Base-by-base conservation (phyloP, 2,329 filamentous ascomycete genomes). In the Colletotrichum sp. region DNA sequence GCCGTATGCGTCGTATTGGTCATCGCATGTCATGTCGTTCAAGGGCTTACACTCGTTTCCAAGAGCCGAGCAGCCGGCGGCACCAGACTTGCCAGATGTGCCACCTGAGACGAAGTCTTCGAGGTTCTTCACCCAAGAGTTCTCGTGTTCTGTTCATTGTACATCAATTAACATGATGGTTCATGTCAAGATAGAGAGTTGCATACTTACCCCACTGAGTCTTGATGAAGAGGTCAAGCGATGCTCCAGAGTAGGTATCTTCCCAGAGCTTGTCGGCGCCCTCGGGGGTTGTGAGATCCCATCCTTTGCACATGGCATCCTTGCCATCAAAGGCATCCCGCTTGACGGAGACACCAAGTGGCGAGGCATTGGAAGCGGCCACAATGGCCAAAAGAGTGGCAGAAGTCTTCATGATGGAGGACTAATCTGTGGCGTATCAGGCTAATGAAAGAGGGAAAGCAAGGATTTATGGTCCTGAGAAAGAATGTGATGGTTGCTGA, bases 41-140 rank as follows among this genome's bases (percentile, higher is more conserved):
- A 73, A 30, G 8, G 71, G 71, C n/a, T 73, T 73, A 55, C 71
- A 73, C 13, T 68, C 71, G 18, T 68, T 73, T 24, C 71, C 64
- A 18, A 73, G 71, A 4, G 64, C 63, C 10, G 49, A 66, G 34
- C 71, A 73, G 49, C 64, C 64, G 52, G 71, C 71, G 18, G 71
- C 71, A 24, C 71, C 71, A 21, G 71, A 73, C 32, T 68, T 73
- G 30, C 71, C 71, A 6, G 71, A 73, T 13, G 64, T 73, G 52
- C 71, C 71, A n/a, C 49, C 71, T 26, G 26, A 28, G 49, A 73
- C 71, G 2, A 26, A 24, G 71, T 73, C 71, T 34, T 73, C 64
- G 15, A 73, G 44, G 64, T 68, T 68, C 52, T 68, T 73, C 13
- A 73, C 15, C 71, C 71, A 73, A 18, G 65, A 60, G 34, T 68